Evolutionary conservation across 176 grass and related monocot genomes (phyloP).

Genomic region (Eleusine indica): DNA sequence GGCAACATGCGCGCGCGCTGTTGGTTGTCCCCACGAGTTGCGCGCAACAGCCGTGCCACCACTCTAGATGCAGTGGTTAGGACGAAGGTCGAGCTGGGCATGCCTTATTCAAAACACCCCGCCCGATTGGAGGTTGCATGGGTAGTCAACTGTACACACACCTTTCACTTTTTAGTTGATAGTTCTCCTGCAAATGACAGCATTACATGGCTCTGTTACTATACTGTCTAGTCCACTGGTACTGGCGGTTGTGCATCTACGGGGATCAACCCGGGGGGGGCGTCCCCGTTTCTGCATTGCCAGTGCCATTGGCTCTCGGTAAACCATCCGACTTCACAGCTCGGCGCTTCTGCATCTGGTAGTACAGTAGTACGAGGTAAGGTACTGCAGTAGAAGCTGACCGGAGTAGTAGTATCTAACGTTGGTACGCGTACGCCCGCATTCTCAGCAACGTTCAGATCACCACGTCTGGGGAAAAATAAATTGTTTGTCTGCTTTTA

Average conservation of each 20-base stretch:
- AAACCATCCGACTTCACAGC: slow-evolving; percentile 15
- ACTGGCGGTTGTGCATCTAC: background rate
- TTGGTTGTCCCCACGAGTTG: too few relatives aligned
- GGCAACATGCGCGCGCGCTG: too few relatives aligned
- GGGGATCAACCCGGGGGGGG: too few relatives aligned
- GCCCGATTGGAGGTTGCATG: background rate
- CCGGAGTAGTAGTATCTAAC: too few relatives aligned
- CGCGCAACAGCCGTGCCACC: too few relatives aligned
- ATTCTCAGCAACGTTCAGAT: too few relatives aligned
- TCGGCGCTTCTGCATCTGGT: background rate
- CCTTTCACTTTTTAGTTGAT: background rate
- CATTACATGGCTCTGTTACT: background rate
- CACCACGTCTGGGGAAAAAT: too few relatives aligned
- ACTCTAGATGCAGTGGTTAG: too few relatives aligned
- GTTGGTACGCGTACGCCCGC: too few relatives aligned
- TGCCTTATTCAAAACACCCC: too few relatives aligned
- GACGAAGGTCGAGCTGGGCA: too few relatives aligned
- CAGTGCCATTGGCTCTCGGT: background rate
- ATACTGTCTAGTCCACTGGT: background rate
- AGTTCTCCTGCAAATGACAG: background rate
- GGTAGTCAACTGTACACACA: background rate
- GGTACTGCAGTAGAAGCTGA: background rate
- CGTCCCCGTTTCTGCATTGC: background rate
- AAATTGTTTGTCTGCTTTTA: too few relatives aligned
- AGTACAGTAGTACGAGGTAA: background rate